Percentiles rank a stretch among this genome's conserved stretches.
phyloP scores from a whole-genome alignment of 192 early-diverging fungal genomes.

The Umbelopsis sp. region DNA sequence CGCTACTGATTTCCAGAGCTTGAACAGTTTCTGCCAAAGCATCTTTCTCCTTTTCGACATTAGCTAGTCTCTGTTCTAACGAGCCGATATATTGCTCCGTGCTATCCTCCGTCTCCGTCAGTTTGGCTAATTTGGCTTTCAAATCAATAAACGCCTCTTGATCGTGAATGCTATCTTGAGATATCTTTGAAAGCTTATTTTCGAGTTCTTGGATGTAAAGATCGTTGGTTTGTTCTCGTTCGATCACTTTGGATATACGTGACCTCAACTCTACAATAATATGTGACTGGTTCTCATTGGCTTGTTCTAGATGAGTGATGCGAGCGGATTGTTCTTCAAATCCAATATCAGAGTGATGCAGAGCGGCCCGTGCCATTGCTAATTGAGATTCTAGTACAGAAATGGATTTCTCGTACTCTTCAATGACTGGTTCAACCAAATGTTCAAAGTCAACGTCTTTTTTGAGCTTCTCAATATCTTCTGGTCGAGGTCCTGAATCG shows the following conservation, averaged over 20 bases:
- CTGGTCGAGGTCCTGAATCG: slow-evolving; percentile 4
- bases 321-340: slow-evolving; percentile 60
- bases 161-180: slow-evolving; percentile 37
- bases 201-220: slow-evolving; percentile 46
- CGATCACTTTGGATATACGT: slow-evolving; percentile 43
- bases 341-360: slow-evolving; percentile 56
- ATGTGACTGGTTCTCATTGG: slow-evolving; percentile 46
- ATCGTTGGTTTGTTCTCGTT: slow-evolving; percentile 48
- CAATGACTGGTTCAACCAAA: slow-evolving; percentile 68
- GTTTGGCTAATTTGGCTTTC: slow-evolving; percentile 47
- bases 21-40: slow-evolving; percentile 16
- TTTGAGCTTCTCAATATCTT: slow-evolving; percentile 17
- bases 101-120: slow-evolving; percentile 53
- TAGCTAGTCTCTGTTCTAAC: slow-evolving; percentile 39
- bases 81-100: slow-evolving; percentile 47
- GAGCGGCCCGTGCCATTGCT: slow-evolving; percentile 52
- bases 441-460: slow-evolving; percentile 46
- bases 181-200: slow-evolving; percentile 30
- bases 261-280: slow-evolving; percentile 47
- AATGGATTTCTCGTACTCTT: slow-evolving; percentile 71
- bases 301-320: slow-evolving; percentile 46
- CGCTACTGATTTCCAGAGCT: slow-evolving; percentile 15
- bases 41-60: slow-evolving; percentile 24
- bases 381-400: slow-evolving; percentile 63
- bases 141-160: slow-evolving; percentile 40